Conservation (phyloP, 78 protist species). For the Guillardia theta region DNA sequence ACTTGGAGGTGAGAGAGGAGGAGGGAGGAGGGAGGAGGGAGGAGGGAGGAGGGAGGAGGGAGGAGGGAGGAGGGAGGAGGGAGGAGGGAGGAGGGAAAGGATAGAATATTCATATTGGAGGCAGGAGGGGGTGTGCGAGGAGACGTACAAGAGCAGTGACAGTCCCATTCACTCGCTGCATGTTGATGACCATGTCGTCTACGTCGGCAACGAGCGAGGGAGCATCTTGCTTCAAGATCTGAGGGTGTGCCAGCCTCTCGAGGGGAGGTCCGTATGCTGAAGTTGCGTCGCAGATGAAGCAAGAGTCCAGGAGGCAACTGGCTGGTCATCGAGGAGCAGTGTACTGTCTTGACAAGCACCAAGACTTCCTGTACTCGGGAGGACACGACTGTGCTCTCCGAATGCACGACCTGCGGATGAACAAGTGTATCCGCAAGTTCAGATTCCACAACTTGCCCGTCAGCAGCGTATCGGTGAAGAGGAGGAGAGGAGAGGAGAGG, state of each 20-base stretch:
- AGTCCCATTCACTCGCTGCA: too few species aligned
- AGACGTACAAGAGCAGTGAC: not conserved
- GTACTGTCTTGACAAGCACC: not conserved
- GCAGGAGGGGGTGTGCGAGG: not conserved
- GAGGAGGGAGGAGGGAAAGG: not conserved
- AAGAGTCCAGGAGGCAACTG: not conserved
- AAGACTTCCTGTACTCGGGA: not conserved
- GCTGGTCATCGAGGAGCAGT: not conserved
- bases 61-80: not conserved
- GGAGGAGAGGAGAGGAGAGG: not conserved
- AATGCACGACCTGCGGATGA: not conserved
- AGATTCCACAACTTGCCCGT: too few species aligned
- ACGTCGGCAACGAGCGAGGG: not conserved
- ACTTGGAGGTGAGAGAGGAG: too few species aligned
- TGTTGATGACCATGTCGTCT: too few species aligned
- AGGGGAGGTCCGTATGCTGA: not conserved
- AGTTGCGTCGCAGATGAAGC: too few species aligned
- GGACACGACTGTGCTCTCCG: not conserved
- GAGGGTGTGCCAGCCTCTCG: not conserved
- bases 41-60: not conserved
- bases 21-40: not conserved
- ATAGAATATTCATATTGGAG: not conserved
- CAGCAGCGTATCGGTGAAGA: too few species aligned
- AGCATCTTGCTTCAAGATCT: not conserved
- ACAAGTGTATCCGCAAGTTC: not conserved